Conservation (phyloP, 176 grass and related monocot genomes). For the Urochloa ruziziensis region DNA sequence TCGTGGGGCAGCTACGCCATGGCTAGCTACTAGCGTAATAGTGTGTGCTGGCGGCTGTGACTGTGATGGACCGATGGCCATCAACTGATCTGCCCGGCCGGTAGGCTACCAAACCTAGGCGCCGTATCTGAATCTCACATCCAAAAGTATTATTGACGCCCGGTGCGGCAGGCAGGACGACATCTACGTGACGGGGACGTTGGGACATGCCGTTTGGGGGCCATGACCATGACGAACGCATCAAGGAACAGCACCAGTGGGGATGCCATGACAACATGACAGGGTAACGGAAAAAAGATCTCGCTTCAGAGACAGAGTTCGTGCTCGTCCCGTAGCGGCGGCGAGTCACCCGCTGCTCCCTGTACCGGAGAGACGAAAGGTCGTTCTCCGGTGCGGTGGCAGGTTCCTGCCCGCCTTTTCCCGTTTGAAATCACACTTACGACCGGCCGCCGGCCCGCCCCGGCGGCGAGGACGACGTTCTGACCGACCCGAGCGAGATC, state of each 20-base stretch:
- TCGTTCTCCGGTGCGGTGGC: not conserved
- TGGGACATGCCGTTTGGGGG: not conserved
- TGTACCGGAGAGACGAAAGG: not conserved
- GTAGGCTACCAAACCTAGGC: too few relatives aligned
- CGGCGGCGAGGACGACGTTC: not conserved
- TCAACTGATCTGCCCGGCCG: too few relatives aligned
- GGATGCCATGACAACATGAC: not conserved
- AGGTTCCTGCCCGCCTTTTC: not conserved
- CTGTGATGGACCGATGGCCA: too few relatives aligned
- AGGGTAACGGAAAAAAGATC: not conserved
- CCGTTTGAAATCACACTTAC: not conserved
- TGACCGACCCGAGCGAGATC: not conserved
- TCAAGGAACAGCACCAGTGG: not conserved
- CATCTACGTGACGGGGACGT: not conserved
- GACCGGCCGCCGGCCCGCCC: not conserved
- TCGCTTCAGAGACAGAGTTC: not conserved
- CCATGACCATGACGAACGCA: not conserved
- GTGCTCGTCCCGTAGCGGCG: not conserved
- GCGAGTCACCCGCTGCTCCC: not conserved
- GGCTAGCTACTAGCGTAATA: too few relatives aligned
- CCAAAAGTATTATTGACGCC: conserved; percentile 1
- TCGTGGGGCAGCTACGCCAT: not conserved
- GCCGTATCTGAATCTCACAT: not conserved
- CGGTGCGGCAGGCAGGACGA: not conserved
- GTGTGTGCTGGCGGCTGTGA: too few relatives aligned